A percentile compares a stretch with the other conserved stretches of the same genome.
These are phyloP conservation scores for Parietichytrium sp. DNA, from an alignment of 108 stramenopile genomes.

Conservation along the genomic window DNA sequence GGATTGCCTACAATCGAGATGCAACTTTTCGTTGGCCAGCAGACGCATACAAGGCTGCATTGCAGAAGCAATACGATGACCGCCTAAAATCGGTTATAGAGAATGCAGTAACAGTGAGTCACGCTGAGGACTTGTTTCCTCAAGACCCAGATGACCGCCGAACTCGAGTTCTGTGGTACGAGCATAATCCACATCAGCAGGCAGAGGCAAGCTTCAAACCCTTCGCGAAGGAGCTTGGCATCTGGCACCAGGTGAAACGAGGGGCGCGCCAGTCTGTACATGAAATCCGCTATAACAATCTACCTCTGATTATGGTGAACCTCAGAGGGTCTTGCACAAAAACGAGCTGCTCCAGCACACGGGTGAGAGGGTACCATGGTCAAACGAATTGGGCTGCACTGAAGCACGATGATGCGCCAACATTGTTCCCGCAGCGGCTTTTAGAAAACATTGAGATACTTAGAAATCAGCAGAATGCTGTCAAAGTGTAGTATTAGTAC, in stretches of 20 bases:
- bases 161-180: not conserved
- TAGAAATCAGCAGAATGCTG: no score
- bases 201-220: conserved; percentile 41
- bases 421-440: no score
- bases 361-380: no score
- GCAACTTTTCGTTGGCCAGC: conserved; percentile 47
- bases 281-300: conserved; percentile 29
- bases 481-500: no score
- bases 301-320: conserved; percentile 37
- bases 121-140: no score
- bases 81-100: not conserved
- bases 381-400: no score
- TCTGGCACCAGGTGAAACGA: conserved; percentile 64
- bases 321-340: no score
- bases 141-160: not conserved
- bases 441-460: no score
- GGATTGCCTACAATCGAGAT: conserved; percentile 51
- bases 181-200: not conserved
- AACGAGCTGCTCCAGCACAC: no score
- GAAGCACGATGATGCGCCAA: no score
- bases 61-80: conserved; percentile 34
- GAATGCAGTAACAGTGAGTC: not conserved
- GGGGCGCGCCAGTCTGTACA: conserved; percentile 45
- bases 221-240: conserved; percentile 45
- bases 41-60: not conserved